These are phyloP conservation scores for Trichophyton benhamiae DNA, from an alignment of 2,329 filamentous ascomycete species.

Conservation along the genomic window DNA sequence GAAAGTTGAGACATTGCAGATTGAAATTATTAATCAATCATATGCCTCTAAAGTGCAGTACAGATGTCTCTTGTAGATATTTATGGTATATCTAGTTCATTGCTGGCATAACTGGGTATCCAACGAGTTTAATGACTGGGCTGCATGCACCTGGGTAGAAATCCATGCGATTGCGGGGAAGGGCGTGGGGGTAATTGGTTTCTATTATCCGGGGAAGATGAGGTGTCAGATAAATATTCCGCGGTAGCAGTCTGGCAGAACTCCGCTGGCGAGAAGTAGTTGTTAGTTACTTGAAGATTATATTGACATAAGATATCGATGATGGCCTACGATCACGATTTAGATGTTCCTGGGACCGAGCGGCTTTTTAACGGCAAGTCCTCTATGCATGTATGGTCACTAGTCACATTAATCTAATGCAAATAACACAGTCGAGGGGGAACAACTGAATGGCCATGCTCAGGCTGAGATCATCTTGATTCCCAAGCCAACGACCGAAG, in stretches of 20 bases:
- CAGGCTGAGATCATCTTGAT: constrained; percentile 16
- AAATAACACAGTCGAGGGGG: neutral
- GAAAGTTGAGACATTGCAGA: neutral
- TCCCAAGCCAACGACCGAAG: constrained; percentile 19
- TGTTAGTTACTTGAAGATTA: neutral
- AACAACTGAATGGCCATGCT: neutral
- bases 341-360: neutral
- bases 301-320: neutral
- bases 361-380: neutral
- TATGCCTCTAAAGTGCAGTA: too few relatives aligned
- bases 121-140: neutral
- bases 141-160: neutral
- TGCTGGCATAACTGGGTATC: neutral
- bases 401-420: neutral
- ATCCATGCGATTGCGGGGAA: neutral
- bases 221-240: neutral
- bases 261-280: too few relatives aligned
- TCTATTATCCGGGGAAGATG: neutral
- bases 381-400: neutral
- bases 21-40: neutral
- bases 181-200: neutral
- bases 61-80: too few relatives aligned
- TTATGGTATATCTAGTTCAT: neutral
- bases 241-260: neutral
- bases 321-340: neutral